Percentiles rank a stretch among this genome's conserved stretches.
Evolutionary conservation across 148 eudicot genomes (phyloP).

Genomic region (Cornus suecica): DNA sequence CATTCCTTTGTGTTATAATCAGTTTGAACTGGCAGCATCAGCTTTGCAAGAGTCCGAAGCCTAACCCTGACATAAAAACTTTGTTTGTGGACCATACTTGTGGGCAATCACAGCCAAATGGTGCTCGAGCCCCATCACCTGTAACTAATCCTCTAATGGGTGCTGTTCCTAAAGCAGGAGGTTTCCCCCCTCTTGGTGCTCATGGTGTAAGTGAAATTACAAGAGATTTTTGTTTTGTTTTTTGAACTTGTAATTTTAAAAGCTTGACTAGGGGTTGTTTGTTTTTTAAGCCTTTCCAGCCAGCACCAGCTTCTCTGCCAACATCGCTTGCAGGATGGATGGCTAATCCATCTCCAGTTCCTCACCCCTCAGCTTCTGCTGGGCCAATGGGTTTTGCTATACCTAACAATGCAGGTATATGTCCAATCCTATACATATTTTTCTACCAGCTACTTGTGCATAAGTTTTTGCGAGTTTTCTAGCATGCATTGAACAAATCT

Average conservation of each 20-base stretch:
- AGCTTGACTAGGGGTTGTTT: slow-evolving; percentile 18
- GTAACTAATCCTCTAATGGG: slow-evolving; percentile 74
- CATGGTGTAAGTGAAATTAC: slow-evolving; percentile 63
- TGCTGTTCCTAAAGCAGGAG: slow-evolving; percentile 66
- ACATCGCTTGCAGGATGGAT: slow-evolving; percentile 85
- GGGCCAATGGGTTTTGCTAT: slow-evolving; percentile 72
- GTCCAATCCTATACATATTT: neutral
- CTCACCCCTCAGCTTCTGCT: slow-evolving; percentile 79
- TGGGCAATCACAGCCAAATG: slow-evolving; percentile 82
- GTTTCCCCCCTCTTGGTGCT: slow-evolving; percentile 81
- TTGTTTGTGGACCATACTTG: slow-evolving; percentile 91
- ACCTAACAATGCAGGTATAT: slow-evolving; percentile 57
- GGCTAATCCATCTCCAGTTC: slow-evolving; percentile 70
- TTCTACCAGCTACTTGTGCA: neutral
- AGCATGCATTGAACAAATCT: neutral
- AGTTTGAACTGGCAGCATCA: slow-evolving; percentile 99
- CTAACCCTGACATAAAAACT: slow-evolving; percentile 90
- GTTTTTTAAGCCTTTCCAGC: slow-evolving; percentile 64
- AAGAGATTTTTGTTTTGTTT: neutral
- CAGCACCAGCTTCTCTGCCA: slow-evolving; percentile 56
- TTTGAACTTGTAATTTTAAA: slow-evolving; percentile 4
- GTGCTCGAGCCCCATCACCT: slow-evolving; percentile 83
- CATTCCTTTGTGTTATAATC: slow-evolving; percentile 12
- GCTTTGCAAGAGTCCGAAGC: slow-evolving; percentile 85
- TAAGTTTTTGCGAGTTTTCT: neutral